Evolutionary conservation across 31 red algal genomes (phyloP).

Genomic region (Odonthalia washingtoniensis): DNA sequence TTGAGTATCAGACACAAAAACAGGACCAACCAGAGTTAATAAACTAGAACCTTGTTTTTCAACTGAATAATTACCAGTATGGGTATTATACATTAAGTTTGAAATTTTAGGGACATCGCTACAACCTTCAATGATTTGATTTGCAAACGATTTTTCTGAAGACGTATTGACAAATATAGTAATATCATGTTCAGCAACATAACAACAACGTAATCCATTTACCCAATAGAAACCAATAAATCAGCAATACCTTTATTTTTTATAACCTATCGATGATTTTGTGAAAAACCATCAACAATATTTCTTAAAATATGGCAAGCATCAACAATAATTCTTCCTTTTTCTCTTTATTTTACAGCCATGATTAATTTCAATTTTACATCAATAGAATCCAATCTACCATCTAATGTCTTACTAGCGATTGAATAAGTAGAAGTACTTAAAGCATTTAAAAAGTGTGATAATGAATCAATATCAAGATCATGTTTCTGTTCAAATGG

Average conservation of each 20-base stretch:
- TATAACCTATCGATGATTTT: constrained; percentile 65
- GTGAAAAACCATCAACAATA: constrained; percentile 64
- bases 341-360: constrained; percentile 21
- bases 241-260: constrained; percentile 51
- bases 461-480: constrained; percentile 33
- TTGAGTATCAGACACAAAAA: too few relatives aligned
- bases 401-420: constrained; percentile 73
- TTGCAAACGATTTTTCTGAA: constrained; percentile 42
- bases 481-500: constrained; percentile 24
- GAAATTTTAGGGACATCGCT: constrained; percentile 43
- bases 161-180: constrained; percentile 81
- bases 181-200: constrained; percentile 76
- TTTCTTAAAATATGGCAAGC: constrained; percentile 69
- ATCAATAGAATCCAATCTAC: constrained; percentile 62
- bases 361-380: constrained; percentile 71
- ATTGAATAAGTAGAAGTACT: constrained; percentile 77
- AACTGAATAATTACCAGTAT: constrained; percentile 45
- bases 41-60: too few relatives aligned
- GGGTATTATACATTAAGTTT: constrained; percentile 29
- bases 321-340: constrained; percentile 53
- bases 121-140: constrained; percentile 52
- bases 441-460: constrained; percentile 71
- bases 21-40: too few relatives aligned
- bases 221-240: constrained; percentile 39
- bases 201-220: constrained; percentile 40